Conservation (phyloP, 306 rosid genomes). For the Lathyrus oleraceus region DNA sequence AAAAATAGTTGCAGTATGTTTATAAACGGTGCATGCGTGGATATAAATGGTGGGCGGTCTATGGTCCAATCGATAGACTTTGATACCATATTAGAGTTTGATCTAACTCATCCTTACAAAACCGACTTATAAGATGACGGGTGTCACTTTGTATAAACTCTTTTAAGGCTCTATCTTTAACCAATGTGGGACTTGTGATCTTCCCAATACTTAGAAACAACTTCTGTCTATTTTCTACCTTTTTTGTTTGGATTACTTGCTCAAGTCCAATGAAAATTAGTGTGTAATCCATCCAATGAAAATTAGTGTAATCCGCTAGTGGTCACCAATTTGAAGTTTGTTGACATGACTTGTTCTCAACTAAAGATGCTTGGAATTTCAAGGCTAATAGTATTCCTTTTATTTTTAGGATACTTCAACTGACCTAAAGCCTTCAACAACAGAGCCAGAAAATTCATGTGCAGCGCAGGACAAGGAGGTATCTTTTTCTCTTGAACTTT, state of each 20-base stretch:
- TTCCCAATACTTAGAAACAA: not conserved
- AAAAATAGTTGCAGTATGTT: not conserved
- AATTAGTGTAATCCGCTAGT: conserved; percentile 16
- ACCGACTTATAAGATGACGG: no score
- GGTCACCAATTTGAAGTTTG: conserved; percentile 21
- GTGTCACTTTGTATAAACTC: no score
- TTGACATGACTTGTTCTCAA: conserved; percentile 17
- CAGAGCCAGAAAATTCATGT: conserved; percentile 47
- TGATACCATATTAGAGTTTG: no score
- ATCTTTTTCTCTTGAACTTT: conserved; percentile 16
- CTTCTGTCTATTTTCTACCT: not conserved
- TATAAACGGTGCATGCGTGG: no score
- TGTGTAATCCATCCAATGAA: conserved; percentile 1
- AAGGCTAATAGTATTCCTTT: conserved; percentile 35
- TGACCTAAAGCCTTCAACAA: conserved; percentile 53
- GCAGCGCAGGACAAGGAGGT: conserved; percentile 45
- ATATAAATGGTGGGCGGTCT: no score
- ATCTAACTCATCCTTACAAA: no score
- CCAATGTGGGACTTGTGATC: no score
- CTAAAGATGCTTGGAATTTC: conserved; percentile 21
- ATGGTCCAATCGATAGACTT: no score
- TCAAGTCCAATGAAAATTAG: conserved; percentile 9
- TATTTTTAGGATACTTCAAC: conserved; percentile 54
- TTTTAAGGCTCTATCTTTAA: no score
- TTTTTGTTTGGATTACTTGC: conserved; percentile 3